These are phyloP conservation scores for Vigna mungo DNA, from an alignment of 306 rosid genomes.

Conservation along the genomic window DNA sequence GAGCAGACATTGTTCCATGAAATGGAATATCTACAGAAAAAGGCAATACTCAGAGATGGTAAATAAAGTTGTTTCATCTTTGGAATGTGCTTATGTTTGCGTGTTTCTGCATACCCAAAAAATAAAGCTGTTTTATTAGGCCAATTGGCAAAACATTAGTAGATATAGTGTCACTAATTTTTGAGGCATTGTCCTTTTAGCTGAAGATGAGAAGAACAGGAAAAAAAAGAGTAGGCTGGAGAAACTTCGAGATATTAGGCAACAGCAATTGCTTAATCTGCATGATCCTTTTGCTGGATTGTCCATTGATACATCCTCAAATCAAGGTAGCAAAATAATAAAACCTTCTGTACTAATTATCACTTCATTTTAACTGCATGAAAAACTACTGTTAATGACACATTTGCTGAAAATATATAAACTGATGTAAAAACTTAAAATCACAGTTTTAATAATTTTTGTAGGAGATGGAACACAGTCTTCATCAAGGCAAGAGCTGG, in stretches of 20 bases:
- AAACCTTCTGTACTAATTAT: too few species aligned
- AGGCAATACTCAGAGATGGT: slow-evolving; percentile 46
- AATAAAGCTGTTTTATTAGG: not conserved
- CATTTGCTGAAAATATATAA: too few species aligned
- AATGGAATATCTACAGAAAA: slow-evolving; percentile 20
- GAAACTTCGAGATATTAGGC: not conserved
- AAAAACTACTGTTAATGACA: too few species aligned
- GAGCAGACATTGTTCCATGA: slow-evolving; percentile 37
- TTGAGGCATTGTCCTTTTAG: slow-evolving; percentile 28
- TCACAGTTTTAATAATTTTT: too few species aligned
- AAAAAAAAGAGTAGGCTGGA: not conserved
- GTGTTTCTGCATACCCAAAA: not conserved
- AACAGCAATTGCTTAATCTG: too few species aligned
- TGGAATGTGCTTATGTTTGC: not conserved
- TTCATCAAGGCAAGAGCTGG: too few species aligned
- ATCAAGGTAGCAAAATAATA: too few species aligned
- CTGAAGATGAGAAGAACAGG: slow-evolving; percentile 24
- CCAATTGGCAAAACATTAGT: not conserved
- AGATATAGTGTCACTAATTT: not conserved
- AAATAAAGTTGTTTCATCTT: slow-evolving; percentile 11
- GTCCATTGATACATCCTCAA: too few species aligned
- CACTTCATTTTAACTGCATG: too few species aligned
- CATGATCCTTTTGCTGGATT: too few species aligned
- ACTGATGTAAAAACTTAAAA: too few species aligned
- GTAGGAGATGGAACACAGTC: too few species aligned